Conservation (phyloP, 2,329 filamentous ascomycete genomes). For the Diaporthe amygdali region DNA sequence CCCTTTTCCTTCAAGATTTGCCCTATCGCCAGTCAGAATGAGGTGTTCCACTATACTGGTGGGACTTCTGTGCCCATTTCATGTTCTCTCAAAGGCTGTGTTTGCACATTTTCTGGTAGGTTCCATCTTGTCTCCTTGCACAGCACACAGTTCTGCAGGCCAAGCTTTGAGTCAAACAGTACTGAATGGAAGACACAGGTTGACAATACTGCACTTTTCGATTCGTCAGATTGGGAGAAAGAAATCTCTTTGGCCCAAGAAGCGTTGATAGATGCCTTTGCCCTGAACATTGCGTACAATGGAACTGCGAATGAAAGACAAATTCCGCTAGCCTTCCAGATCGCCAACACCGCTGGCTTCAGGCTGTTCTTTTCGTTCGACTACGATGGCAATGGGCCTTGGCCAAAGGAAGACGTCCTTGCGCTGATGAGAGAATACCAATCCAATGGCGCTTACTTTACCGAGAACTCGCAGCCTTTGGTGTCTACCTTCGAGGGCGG, state of each 20-base stretch:
- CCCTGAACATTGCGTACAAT: constrained; percentile 35
- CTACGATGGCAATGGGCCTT: constrained; percentile 37
- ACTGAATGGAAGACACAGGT: constrained; percentile 26
- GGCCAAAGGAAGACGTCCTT: constrained; percentile 33
- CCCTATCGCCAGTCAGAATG: background rate
- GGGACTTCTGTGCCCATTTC: background rate
- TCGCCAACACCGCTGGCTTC: constrained; percentile 30
- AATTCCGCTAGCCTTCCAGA: constrained; percentile 33
- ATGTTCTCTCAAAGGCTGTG: background rate
- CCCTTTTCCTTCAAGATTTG: background rate
- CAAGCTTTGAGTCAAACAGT: background rate
- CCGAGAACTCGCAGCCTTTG: constrained; percentile 40
- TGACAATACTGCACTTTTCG: constrained; percentile 30
- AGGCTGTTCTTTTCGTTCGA: constrained; percentile 49
- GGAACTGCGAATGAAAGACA: constrained; percentile 22
- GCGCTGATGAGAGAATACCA: constrained; percentile 33
- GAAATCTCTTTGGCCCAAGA: constrained; percentile 41
- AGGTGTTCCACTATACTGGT: constrained; percentile 3
- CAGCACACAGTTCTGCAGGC: background rate
- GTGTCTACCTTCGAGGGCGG: constrained; percentile 59
- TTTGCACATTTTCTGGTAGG: constrained; percentile 2
- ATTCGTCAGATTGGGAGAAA: constrained; percentile 31
- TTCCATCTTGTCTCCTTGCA: background rate
- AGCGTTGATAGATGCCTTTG: constrained; percentile 45
- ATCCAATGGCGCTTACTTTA: constrained; percentile 34